Conservation (phyloP, 345 rosid genomes). For the Rubroshorea leprosula region DNA sequence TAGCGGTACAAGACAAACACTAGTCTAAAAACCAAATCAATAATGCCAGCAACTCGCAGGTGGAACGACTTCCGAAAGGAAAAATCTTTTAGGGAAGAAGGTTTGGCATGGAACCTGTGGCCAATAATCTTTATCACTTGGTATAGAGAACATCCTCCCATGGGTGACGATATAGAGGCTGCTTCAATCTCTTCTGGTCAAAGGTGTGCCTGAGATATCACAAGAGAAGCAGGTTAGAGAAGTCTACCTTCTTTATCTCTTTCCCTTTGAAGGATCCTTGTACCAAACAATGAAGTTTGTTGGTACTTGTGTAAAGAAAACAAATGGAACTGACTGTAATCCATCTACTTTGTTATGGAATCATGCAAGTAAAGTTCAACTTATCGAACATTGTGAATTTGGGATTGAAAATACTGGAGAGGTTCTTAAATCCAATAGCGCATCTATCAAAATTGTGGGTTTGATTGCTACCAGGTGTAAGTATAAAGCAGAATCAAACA, state of each 20-base stretch:
- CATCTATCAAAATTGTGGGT: too few species aligned
- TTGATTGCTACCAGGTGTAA: too few species aligned
- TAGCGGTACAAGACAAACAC: slow-evolving; percentile 13
- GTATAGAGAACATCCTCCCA: slow-evolving; percentile 99
- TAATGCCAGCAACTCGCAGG: slow-evolving; percentile 15
- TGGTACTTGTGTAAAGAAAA: too few species aligned
- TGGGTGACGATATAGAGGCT: slow-evolving; percentile 91
- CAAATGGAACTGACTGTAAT: too few species aligned
- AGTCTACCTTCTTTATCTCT: too few species aligned
- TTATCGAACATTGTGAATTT: too few species aligned
- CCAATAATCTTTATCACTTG: slow-evolving; percentile 39
- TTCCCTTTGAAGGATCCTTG: too few species aligned
- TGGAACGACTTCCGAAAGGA: neutral
- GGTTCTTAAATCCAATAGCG: too few species aligned
- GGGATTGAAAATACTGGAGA: too few species aligned
- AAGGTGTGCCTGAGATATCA: slow-evolving; percentile 66
- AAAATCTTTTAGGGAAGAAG: slow-evolving; percentile 10
- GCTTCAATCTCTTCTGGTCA: slow-evolving; percentile 95
- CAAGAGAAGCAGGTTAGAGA: neutral
- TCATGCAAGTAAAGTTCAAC: too few species aligned
- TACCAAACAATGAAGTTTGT: too few species aligned
- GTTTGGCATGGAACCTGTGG: slow-evolving; percentile 8
- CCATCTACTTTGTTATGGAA: too few species aligned
- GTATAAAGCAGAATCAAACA: slow-evolving; percentile 1
- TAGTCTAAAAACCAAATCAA: slow-evolving; percentile 20